These are phyloP conservation scores for Musa beccarii DNA, from an alignment of 176 grass and related monocot species.

Conservation along the genomic window DNA sequence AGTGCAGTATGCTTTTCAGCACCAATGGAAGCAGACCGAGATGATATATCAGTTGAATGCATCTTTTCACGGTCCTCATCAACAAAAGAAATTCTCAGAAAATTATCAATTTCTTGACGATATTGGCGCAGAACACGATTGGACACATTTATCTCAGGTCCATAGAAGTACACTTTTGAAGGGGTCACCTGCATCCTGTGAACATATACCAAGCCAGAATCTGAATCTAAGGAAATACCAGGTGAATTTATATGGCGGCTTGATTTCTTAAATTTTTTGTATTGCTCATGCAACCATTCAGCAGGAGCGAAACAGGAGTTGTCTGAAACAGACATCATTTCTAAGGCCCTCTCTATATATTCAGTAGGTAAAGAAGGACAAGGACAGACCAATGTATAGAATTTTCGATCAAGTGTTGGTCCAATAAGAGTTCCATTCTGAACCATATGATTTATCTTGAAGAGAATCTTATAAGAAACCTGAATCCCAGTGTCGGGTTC, in stretches of 20 bases:
- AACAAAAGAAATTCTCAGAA: slow-evolving; percentile 79
- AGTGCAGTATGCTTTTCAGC: slow-evolving; percentile 39
- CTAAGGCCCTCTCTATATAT: slow-evolving; percentile 52
- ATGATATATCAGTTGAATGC: slow-evolving; percentile 58
- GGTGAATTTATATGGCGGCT: slow-evolving; percentile 16
- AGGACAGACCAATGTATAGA: slow-evolving; percentile 47
- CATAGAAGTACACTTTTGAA: slow-evolving; percentile 79
- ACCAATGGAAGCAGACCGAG: slow-evolving; percentile 28
- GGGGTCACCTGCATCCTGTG: slow-evolving; percentile 82
- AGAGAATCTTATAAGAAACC: slow-evolving; percentile 61
- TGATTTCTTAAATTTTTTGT: slow-evolving; percentile 27
- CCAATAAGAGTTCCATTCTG: slow-evolving; percentile 79
- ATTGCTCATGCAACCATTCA: slow-evolving; percentile 44
- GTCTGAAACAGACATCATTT: slow-evolving; percentile 55
- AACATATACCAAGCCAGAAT: slow-evolving; percentile 69
- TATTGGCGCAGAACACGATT: slow-evolving; percentile 71
- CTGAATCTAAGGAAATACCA: slow-evolving; percentile 42
- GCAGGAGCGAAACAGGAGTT: slow-evolving; percentile 60
- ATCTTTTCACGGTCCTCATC: slow-evolving; percentile 82
- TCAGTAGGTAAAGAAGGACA: slow-evolving; percentile 13
- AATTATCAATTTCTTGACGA: slow-evolving; percentile 48
- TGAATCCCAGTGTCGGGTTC: slow-evolving; percentile 29
- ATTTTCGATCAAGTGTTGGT: slow-evolving; percentile 46
- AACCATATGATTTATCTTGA: slow-evolving; percentile 85
- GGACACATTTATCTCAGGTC: slow-evolving; percentile 88